These are phyloP conservation scores for Viscum album DNA, from an alignment of 177 flowering plant genomes.

Conservation along the genomic window DNA sequence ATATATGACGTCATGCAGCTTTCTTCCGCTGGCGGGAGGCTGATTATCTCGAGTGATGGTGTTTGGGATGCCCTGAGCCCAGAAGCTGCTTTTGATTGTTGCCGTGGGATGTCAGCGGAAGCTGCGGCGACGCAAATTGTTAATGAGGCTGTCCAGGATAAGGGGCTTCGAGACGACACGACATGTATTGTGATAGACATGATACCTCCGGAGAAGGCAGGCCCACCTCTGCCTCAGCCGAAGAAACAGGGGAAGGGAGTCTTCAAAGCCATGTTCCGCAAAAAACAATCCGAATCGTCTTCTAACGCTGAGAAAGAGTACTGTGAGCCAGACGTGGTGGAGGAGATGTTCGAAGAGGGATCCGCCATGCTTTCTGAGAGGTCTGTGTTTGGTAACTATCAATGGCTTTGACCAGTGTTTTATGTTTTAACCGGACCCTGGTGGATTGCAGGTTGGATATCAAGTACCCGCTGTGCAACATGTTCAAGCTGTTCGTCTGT, in stretches of 20 bases:
- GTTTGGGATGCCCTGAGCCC: constrained; percentile 87
- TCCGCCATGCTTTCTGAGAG: constrained; percentile 94
- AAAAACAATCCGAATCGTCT: constrained; percentile 50
- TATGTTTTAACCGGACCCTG: too few relatives aligned
- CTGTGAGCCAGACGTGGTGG: constrained; percentile 63
- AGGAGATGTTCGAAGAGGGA: constrained; percentile 87
- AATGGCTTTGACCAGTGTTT: neutral
- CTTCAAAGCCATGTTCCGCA: constrained; percentile 74
- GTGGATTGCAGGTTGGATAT: constrained; percentile 62
- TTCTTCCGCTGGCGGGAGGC: constrained; percentile 80
- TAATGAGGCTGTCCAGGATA: constrained; percentile 64
- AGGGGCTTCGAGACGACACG: constrained; percentile 95
- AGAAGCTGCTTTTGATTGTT: constrained; percentile 61
- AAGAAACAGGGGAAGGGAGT: constrained; percentile 76
- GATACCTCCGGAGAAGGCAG: constrained; percentile 52
- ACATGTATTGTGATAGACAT: constrained; percentile 91
- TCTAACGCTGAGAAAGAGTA: constrained; percentile 46
- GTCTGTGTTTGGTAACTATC: constrained; percentile 26
- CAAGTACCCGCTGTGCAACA: constrained; percentile 84
- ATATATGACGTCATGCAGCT: constrained; percentile 36
- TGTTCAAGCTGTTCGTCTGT: constrained; percentile 90
- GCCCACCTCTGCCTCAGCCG: constrained; percentile 49
- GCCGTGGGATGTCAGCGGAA: constrained; percentile 70
- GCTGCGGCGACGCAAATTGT: constrained; percentile 78
- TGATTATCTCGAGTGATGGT: constrained; percentile 86